Base-by-base conservation (phyloP, 106 monocot species). In the Dioscorea dumetorum region DNA sequence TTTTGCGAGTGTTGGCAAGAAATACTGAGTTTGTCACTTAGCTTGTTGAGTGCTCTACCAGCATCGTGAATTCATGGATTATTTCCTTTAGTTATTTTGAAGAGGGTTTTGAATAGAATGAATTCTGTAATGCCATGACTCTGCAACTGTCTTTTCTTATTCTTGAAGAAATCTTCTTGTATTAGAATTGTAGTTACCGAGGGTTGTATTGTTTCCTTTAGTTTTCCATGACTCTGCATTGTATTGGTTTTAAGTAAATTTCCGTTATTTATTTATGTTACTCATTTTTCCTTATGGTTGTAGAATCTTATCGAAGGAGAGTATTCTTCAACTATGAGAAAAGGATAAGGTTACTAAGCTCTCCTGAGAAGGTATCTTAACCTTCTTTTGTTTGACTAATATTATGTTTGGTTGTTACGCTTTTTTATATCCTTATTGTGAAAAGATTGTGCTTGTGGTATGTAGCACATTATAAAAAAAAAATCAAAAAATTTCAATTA, bases 301-400 rank as follows among this genome's bases (percentile, higher is more conserved):
- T 83, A 95, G 94, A 91, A 61, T 87, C 87, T 49, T 91, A 78
- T 72, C 75, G 95, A 16, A 88, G 74, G 74, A 91, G 77, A 76
- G 87, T 95, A 62, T 95, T 95, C 67, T 95, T 95, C 72, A 95
- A 91, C 58, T 95, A 95, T 70, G 95, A 95, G 83, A 95, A 91
- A 80, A 50, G 95, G 49, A 73, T 95, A 51, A 83, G 95, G 71
- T 50, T 88, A 60, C 63, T 69, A 50, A 95, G 95, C 61, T 69
- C 85, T 53, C 95, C 95, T 70, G 95, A 95, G 64, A 95, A 95
- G 95, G 95, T 88, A 71, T n/a, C 31, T 33, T 16, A 53, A 8
- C 13, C 0, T 0, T 54, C 41, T 41, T 10, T 41, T 41, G 9
- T 6, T 41, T 41, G 41, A 41, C 9, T 18, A 54, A 54, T 54